These are phyloP conservation scores for Scolecobasidium constrictum DNA, from an alignment of 2,329 filamentous ascomycete genomes.

Conservation along the genomic window DNA sequence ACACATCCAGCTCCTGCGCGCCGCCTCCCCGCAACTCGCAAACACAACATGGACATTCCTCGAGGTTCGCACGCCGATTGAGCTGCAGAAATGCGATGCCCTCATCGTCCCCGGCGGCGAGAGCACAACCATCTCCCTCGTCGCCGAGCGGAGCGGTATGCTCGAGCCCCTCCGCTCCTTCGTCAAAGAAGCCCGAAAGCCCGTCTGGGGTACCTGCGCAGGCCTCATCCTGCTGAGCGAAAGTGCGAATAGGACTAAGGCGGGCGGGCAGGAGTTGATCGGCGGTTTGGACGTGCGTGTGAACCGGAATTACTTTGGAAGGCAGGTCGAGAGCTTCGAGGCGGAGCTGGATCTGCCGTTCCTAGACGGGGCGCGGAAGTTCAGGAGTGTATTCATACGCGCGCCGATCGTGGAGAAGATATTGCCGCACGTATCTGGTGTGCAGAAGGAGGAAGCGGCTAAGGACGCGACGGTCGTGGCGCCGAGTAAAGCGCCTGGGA, in stretches of 20 bases:
- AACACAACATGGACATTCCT: slow-evolving; percentile 46
- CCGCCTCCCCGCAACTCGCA: slow-evolving; percentile 47
- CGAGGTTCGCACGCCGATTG: slow-evolving; percentile 65
- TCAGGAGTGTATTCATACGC: slow-evolving; percentile 82
- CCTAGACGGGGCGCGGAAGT: slow-evolving; percentile 38
- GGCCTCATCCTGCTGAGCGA: slow-evolving; percentile 86
- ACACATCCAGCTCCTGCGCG: slow-evolving; percentile 65
- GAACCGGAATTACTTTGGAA: slow-evolving; percentile 88
- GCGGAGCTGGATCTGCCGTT: slow-evolving; percentile 64
- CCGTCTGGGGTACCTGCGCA: slow-evolving; percentile 93
- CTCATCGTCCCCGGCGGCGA: slow-evolving; percentile 90
- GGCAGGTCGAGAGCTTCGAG: slow-evolving; percentile 87
- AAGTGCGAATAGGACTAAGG: slow-evolving; percentile 77
- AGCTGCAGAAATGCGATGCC: slow-evolving; percentile 66
- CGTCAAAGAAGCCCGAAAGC: slow-evolving; percentile 69
- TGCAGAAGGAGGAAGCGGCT: slow-evolving; percentile 39
- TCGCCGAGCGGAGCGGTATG: slow-evolving; percentile 70
- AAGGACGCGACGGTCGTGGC: slow-evolving; percentile 45
- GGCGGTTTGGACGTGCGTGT: slow-evolving; percentile 85
- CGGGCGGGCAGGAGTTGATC: slow-evolving; percentile 84
- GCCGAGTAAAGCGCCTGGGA: slow-evolving; percentile 39
- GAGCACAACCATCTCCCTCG: slow-evolving; percentile 84
- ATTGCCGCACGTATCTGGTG: slow-evolving; percentile 38
- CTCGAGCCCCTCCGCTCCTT: slow-evolving; percentile 79
- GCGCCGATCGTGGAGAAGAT: slow-evolving; percentile 87